phyloP scores from a whole-genome alignment of 1,284 basidiomycete genomes.

The Ustilago xerochloae region DNA sequence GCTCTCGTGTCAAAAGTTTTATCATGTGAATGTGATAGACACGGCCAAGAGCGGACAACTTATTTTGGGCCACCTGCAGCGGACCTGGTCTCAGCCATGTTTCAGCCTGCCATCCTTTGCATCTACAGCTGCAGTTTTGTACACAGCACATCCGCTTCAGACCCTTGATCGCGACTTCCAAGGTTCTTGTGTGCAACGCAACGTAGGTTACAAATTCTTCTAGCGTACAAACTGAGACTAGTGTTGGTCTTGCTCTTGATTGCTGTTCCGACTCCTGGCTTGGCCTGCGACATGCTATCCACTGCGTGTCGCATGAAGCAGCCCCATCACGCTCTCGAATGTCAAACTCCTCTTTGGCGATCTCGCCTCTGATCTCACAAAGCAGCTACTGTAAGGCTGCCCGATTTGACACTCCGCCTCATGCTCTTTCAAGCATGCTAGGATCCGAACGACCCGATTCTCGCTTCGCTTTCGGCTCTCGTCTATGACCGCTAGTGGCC shows the following conservation, averaged over 20 bases:
- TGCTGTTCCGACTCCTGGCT: not conserved
- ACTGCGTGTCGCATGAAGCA: no score
- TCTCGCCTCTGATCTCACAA: not conserved
- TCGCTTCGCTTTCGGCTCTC: not conserved
- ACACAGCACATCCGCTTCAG: not conserved
- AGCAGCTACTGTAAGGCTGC: no score
- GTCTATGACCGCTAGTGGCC: no score
- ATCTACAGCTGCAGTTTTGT: not conserved
- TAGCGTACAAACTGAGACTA: not conserved
- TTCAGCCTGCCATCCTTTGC: conserved; percentile 3
- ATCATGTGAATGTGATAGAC: conserved; percentile 10
- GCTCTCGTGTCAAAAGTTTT: conserved; percentile 2
- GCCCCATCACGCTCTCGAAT: not conserved
- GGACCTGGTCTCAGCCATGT: conserved; percentile 17
- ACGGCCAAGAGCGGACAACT: conserved; percentile 7
- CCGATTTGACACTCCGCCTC: not conserved
- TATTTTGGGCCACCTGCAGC: conserved; percentile 14
- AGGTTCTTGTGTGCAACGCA: no score
- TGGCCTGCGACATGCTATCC: not conserved
- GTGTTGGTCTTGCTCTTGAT: not conserved
- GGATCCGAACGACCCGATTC: no score
- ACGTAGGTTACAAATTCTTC: not conserved
- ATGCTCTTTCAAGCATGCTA: no score
- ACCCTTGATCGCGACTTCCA: not conserved
- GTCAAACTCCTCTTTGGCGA: not conserved